A percentile compares a stretch with the other conserved stretches of the same genome.
These are phyloP conservation scores for Mycena belliarum DNA, from an alignment of 768 basidiomycete species.

Conservation along the genomic window DNA sequence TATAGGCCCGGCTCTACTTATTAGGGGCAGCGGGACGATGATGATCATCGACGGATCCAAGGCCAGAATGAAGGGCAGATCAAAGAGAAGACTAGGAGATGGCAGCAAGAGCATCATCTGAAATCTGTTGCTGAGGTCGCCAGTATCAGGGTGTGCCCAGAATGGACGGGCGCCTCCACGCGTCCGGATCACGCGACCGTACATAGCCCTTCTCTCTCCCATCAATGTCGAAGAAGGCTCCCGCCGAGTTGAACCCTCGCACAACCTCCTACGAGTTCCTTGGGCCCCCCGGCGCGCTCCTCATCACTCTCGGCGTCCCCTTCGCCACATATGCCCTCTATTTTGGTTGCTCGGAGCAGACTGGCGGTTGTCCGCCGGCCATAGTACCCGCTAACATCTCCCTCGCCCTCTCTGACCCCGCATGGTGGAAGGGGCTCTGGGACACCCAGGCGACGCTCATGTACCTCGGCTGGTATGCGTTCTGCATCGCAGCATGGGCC, in stretches of 20 bases:
- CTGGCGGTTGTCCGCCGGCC: conserved; percentile 70
- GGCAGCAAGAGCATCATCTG: background rate
- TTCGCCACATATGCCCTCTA: conserved; percentile 71
- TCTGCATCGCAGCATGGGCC: conserved; percentile 78
- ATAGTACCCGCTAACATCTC: conserved; percentile 46
- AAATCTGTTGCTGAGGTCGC: no score
- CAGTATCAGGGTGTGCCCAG: background rate
- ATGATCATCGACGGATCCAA: conserved; percentile 1
- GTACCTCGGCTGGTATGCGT: conserved; percentile 92
- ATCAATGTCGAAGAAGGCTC: conserved; percentile 7
- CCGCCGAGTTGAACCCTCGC: conserved; percentile 61
- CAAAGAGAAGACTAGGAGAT: background rate
- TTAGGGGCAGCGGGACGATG: conserved; percentile 13
- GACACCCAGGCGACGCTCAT: conserved; percentile 74
- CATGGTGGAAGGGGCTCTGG: conserved; percentile 80
- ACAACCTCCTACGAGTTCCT: conserved; percentile 80
- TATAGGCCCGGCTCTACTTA: conserved; percentile 3
- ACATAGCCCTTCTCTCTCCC: background rate
- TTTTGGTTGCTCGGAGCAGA: conserved; percentile 72
- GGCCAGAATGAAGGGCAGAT: background rate
- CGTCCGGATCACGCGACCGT: background rate
- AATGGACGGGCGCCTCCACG: background rate
- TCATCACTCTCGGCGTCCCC: conserved; percentile 73
- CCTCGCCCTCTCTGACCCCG: conserved; percentile 44
- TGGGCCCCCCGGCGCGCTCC: conserved; percentile 75